Conservation (phyloP, 306 rosid genomes). For the Alnus glutinosa region DNA sequence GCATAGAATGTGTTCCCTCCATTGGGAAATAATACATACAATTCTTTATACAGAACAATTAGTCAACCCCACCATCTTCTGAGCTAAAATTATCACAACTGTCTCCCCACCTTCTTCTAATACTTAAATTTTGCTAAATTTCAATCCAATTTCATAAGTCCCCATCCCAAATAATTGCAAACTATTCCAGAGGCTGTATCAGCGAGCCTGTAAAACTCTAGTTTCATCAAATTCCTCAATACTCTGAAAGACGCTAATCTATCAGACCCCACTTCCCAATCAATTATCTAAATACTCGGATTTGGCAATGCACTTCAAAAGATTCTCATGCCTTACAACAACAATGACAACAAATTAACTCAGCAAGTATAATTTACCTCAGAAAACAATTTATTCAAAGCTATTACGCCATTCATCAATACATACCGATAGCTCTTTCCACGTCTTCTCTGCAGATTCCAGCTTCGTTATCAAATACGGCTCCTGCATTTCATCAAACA, state of each 20-base stretch:
- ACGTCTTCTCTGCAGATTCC: slow-evolving; percentile 91
- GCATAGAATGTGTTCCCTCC: not conserved
- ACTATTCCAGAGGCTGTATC: not conserved
- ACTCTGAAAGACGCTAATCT: not conserved
- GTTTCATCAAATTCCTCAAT: not conserved
- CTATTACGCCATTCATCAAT: not conserved
- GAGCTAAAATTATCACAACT: not conserved
- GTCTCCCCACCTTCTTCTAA: not conserved
- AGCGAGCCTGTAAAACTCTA: not conserved
- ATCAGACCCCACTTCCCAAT: not conserved
- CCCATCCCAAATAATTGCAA: not conserved
- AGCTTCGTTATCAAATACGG: slow-evolving; percentile 84
- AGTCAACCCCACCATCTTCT: not conserved
- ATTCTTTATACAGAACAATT: not conserved
- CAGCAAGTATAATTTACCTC: not conserved
- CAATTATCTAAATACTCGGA: not conserved
- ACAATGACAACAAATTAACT: not conserved
- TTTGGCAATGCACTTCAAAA: not conserved
- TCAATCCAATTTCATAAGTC: not conserved
- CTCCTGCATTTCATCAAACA: slow-evolving; percentile 52
- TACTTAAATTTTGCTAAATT: not conserved
- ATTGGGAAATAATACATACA: not conserved
- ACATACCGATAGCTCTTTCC: slow-evolving; percentile 92
- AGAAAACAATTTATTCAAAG: slow-evolving; percentile 7
- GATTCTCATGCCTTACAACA: not conserved